Base-by-base conservation (phyloP, 2,329 filamentous ascomycete genomes). In the Diplocarpon mali region DNA sequence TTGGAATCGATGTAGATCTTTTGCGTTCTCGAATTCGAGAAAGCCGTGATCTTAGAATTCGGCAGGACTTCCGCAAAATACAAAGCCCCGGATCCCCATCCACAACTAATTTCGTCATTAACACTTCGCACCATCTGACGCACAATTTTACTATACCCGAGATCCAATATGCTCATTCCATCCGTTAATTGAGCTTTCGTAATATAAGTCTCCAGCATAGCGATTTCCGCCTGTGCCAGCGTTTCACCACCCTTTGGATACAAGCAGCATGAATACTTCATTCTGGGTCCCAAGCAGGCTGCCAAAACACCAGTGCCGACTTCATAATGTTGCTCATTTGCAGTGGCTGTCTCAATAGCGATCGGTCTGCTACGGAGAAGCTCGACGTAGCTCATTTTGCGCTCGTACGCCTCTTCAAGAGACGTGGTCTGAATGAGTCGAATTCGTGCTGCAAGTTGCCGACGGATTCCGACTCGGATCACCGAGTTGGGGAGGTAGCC, bases 291-390 rank as follows among this genome's bases (percentile, higher is more conserved):
- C 11, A 85, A 64, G 60, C 72, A 78, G 24, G 71, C 73, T 24
- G 65, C 63, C 34, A 85, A 62, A 17, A 84, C 74, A 3, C 75
- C 76, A 0, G 80, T 82, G 32, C 76, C 78, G 34, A 85, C 80
- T 63, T 85, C 80, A 57, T 85, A 85, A 62, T 85, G 80, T 67
- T 85, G 80, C 55, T 73, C 66, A 59, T 85, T 84, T 16, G 81
- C 80, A 2, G 70, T 65, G 3, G 68, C 70, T 1, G 79, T 83
- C 60, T 81, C 76, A 53, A 84, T 72, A n/a, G 80, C 81, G 50
- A 85, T 83, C 10, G 79, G 78, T 30, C 72, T 67, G 13, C 64
- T 67, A 15, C 76, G 70, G n/a, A 83, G 67, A 3, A 69, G 62
- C 41, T 74, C 66, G 10, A 85, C 69, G 58, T 80, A 84, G 17